Evolutionary conservation across 352 stramenopile genomes (phyloP), one percentile per base, ranked within the genome.

Genomic region (Pythium myriotylum): DNA sequence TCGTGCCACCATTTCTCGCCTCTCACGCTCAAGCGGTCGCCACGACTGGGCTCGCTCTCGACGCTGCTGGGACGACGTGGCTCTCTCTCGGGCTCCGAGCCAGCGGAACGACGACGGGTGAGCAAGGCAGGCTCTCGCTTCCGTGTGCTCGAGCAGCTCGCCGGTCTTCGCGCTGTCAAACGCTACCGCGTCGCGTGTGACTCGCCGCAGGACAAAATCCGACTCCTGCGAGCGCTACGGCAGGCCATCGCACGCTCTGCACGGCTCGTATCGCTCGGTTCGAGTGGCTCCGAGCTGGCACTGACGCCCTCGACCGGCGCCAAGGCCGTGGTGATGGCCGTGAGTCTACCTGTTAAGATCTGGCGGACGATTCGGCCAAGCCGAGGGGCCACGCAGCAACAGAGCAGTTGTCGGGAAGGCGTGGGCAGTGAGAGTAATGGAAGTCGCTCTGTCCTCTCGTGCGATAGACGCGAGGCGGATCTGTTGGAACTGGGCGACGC

Each of bases 1-100:
- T 70, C 77, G 46, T 88, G 79, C 61, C 79, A 85, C 59, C 76
- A 82, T 14, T 68, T 84, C 32, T 72, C 67, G 17, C 78, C 75
- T 5, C 57, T 49, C 16, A 84, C 75, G 6, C 65, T 87, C 3
- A 70, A 74, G 41, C 72, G 68, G 27, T 74, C 72, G 10, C 68
- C 68, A 19, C 66, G 55, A 27, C 48, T 52, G 2, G 46, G 58
- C 24, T 54, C 54, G 14, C 54, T 72, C 10, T 57, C 64, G n/a
- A 48, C 47, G 40, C 59, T 72, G n/a, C 58, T 72, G 4, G 45
- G 54, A 5, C 27, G 67, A 23, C 67, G 72, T 9, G 65, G 56
- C 16, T 79, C 69, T 1, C 54, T 62, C 35, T 27, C 42, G n/a
- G 54, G 46, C 9, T 63, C 53, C 32, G 52, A 43, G 10, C 59